Base-by-base conservation (phyloP, 805 yeast species). In the Yarrowia sp. region DNA sequence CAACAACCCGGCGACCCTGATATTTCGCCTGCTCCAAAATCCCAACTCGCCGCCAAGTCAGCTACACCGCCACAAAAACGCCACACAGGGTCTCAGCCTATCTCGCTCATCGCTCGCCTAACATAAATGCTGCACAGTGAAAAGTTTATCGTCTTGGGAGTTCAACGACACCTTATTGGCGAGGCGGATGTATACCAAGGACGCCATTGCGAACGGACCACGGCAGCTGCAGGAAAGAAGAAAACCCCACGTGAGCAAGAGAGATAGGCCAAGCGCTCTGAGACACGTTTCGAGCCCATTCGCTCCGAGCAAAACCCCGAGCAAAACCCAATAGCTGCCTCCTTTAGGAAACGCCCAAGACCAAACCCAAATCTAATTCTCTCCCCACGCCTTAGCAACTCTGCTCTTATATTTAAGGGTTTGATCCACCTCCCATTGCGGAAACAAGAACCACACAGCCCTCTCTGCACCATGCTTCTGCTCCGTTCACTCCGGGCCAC, bases 101-200 rank as follows among this genome's bases (percentile, higher is more conserved):
- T 18, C 35, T 44, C 35, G 13, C 51, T 44, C 51, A 44, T 44
- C 51, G 35, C 35, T 9, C 6, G 51, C 25, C 51, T 8, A 44
- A 44, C 51, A 44, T 44, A 35, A 44, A 13, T 18, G 29, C 51
- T 44, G 51, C 51, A 44, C 35, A 14, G 35, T 19, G 6, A 12
- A 18, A 29, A 44, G 51, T 19, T 44, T 44, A 44, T 44, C 51
- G 51, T 44, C 51, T 44, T 44, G 51, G 51, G 51, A 44, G 51
- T 44, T 44, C 13, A 27, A 4, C 13, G n/a, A 8, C 25, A 29
- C 35, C 35, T 44, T 44, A 29, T 18, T 29, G 51, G 33, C 35
- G 35, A 44, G 51, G 51, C 51, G 22, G 33, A 3, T 7, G 47
- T 10, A 1, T 2, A 19, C 8, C n/a, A 27, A 27, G 29, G 29